These are phyloP conservation scores for Sugiyamaella boreocaroliniensis DNA, from an alignment of 805 yeast genomes.

Conservation along the genomic window DNA sequence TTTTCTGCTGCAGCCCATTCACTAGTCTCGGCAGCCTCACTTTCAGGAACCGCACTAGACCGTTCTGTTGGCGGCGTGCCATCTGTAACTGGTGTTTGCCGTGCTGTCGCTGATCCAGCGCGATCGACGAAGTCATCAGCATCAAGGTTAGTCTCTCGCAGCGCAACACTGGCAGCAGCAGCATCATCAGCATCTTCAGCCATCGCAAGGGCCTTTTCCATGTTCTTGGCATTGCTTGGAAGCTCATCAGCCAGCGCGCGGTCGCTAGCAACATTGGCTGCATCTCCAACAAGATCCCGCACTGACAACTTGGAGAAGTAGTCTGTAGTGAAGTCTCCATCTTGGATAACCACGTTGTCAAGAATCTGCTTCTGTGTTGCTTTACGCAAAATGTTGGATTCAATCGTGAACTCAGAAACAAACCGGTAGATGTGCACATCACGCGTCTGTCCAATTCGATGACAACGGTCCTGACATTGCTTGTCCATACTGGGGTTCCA, in stretches of 20 bases:
- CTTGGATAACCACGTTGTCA: slow-evolving; percentile 93
- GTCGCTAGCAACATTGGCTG: slow-evolving; percentile 30
- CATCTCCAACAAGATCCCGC: slow-evolving; percentile 71
- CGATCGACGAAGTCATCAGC: slow-evolving; percentile 72
- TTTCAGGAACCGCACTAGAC: slow-evolving; percentile 2
- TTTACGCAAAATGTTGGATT: slow-evolving; percentile 85
- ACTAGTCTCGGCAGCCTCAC: slow-evolving; percentile 22
- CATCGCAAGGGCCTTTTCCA: slow-evolving; percentile 67
- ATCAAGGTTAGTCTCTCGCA: slow-evolving; percentile 79
- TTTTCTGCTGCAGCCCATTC: slow-evolving; percentile 17
- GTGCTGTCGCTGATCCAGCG: neutral
- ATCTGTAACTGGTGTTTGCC: neutral
- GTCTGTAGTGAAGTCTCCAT: slow-evolving; percentile 97
- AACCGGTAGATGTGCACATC: slow-evolving; percentile 96
- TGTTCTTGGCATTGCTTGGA: slow-evolving; percentile 19
- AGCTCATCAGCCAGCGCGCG: slow-evolving; percentile 28
- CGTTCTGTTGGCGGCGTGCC: neutral
- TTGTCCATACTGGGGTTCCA: slow-evolving; percentile 99
- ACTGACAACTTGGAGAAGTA: slow-evolving; percentile 85
- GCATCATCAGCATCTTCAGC: slow-evolving; percentile 83
- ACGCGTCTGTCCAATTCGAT: slow-evolving; percentile 95
- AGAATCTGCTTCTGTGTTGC: slow-evolving; percentile 92
- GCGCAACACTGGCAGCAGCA: slow-evolving; percentile 81
- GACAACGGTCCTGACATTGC: slow-evolving; percentile 98
- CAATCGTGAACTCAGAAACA: slow-evolving; percentile 94